Evolutionary conservation across 495 filamentous ascomycete genomes (phyloP).

Genomic region (Penicillium subrubescens): DNA sequence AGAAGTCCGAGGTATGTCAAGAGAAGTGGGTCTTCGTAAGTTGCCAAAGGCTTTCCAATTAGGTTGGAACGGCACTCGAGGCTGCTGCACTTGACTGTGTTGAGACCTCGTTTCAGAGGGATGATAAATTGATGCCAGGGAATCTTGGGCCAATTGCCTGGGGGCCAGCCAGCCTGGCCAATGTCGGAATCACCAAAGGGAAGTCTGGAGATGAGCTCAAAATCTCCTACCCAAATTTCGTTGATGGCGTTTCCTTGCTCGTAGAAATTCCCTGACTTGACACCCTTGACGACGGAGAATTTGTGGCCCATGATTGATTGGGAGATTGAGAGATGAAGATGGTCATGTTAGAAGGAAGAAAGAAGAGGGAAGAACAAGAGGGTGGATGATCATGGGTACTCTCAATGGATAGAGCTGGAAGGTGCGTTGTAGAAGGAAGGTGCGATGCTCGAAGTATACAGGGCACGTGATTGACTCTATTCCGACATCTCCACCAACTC

Average conservation of each 20-base stretch:
- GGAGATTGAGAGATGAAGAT: background rate
- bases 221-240: conserved; percentile 40
- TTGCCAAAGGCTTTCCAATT: background rate
- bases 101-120: conserved; percentile 34
- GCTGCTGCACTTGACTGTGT: background rate
- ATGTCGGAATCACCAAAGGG: conserved; percentile 42
- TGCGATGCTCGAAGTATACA: background rate
- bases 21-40: background rate
- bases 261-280: conserved; percentile 37
- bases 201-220: conserved; percentile 41
- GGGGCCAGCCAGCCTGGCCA: conserved; percentile 38
- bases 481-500: background rate
- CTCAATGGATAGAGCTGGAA: background rate
- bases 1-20: background rate
- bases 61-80: background rate
- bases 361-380: background rate
- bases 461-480: background rate
- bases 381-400: background rate
- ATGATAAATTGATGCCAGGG: conserved; percentile 48
- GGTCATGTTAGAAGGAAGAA: background rate
- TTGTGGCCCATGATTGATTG: conserved; percentile 36
- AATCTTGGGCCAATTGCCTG: conserved; percentile 36
- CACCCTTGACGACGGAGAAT: conserved; percentile 34
- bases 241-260: conserved; percentile 42
- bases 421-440: background rate